These are phyloP conservation scores for Hyphopichia homilentoma DNA, from an alignment of 805 yeast species.

Conservation along the genomic window DNA sequence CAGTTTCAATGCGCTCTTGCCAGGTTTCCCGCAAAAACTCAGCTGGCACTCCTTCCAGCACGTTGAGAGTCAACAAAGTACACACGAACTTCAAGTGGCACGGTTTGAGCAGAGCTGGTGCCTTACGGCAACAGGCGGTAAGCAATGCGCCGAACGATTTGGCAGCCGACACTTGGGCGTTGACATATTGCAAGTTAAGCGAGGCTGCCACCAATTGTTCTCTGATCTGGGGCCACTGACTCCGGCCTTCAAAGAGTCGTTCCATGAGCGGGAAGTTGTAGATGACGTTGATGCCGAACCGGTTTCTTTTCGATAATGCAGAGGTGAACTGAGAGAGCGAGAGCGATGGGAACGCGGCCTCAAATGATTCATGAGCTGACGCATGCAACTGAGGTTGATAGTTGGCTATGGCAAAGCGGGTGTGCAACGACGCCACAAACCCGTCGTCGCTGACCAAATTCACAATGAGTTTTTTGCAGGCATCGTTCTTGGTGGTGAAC, in stretches of 20 bases:
- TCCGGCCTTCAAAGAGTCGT: constrained; percentile 43
- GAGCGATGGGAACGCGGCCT: constrained; percentile 42
- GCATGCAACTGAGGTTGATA: constrained; percentile 46
- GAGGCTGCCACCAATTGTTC: constrained; percentile 55
- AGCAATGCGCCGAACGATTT: constrained; percentile 77
- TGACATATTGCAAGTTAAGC: constrained; percentile 56
- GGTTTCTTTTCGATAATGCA: constrained; percentile 41
- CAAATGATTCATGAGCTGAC: constrained; percentile 43
- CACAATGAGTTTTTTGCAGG: constrained; percentile 40
- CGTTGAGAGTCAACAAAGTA: constrained; percentile 49
- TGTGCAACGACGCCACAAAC: constrained; percentile 27
- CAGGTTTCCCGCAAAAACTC: constrained; percentile 48
- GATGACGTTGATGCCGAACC: constrained; percentile 50
- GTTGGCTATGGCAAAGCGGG: constrained; percentile 40
- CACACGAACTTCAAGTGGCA: constrained; percentile 32
- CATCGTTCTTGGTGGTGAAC: constrained; percentile 50
- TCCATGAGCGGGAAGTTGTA: constrained; percentile 67
- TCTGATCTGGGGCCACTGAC: constrained; percentile 41
- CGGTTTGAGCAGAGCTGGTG: constrained; percentile 26
- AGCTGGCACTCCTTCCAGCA: constrained; percentile 48
- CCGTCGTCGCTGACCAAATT: constrained; percentile 34
- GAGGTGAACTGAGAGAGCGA: constrained; percentile 50
- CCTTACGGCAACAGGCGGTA: constrained; percentile 56
- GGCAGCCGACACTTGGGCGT: constrained; percentile 65
- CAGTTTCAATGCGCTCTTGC: constrained; percentile 62